Evolutionary conservation across 768 basidiomycete genomes (phyloP).

Genomic region (Mycena galopus): DNA sequence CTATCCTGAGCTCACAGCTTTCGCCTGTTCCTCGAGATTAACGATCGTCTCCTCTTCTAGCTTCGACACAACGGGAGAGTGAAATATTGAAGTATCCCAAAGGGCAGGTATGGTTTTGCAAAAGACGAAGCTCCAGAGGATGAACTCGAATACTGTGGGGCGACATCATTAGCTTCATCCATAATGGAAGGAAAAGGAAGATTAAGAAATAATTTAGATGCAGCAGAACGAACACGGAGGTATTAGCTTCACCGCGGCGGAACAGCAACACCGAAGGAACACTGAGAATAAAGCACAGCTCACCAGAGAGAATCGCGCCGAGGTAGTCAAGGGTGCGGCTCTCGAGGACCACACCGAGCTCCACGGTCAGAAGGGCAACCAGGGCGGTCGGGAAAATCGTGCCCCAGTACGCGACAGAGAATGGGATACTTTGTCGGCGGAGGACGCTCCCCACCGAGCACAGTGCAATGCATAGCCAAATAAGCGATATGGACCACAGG

Average conservation of each 20-base stretch:
- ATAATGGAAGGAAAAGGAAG: no score
- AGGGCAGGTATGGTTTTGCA: constrained; percentile 59
- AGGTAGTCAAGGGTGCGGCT: constrained; percentile 65
- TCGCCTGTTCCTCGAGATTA: no score
- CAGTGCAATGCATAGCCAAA: constrained; percentile 63
- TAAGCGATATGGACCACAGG: constrained; percentile 69
- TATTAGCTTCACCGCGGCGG: not conserved
- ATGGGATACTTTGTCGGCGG: constrained; percentile 51
- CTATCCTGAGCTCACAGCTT: no score
- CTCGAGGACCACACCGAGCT: constrained; percentile 62
- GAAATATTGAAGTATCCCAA: constrained; percentile 62
- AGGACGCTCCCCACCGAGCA: constrained; percentile 52
- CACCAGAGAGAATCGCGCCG: constrained; percentile 67
- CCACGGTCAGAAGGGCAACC: constrained; percentile 62
- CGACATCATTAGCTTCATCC: no score
- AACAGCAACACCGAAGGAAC: not conserved
- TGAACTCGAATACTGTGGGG: constrained; percentile 27
- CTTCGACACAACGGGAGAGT: constrained; percentile 56
- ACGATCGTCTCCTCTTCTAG: constrained; percentile 36
- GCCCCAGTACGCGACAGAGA: constrained; percentile 67
- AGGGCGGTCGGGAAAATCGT: constrained; percentile 69
- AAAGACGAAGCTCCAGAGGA: constrained; percentile 57
- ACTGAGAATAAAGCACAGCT: constrained; percentile 27
- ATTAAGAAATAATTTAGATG: no score
- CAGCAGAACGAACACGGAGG: constrained; percentile 50